These are phyloP conservation scores for Fagopyrum tataricum DNA, from an alignment of 148 eudicot genomes.

Conservation along the genomic window DNA sequence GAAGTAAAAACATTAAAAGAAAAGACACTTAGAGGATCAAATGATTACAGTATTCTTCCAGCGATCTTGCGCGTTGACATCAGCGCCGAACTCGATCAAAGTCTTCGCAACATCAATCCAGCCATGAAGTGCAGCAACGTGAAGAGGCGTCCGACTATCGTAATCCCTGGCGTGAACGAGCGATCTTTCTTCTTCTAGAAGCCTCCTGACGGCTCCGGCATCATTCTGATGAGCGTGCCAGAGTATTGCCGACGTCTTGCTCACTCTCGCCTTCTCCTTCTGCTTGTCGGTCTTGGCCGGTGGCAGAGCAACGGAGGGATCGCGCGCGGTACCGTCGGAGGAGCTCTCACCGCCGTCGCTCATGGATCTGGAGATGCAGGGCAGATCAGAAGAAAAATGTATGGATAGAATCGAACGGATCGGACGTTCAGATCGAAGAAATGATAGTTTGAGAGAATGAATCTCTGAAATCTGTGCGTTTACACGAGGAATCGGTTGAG, in stretches of 20 bases:
- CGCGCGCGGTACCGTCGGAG: constrained; percentile 26
- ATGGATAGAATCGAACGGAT: background rate
- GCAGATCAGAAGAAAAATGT: background rate
- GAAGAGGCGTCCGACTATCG: constrained; percentile 84
- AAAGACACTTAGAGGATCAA: background rate
- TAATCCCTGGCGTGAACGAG: constrained; percentile 83
- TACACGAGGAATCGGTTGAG: constrained; percentile 1
- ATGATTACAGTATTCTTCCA: constrained; percentile 78
- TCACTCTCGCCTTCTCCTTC: constrained; percentile 66
- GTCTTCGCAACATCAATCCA: constrained; percentile 81
- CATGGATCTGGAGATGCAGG: constrained; percentile 25
- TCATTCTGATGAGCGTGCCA: constrained; percentile 99
- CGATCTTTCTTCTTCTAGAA: constrained; percentile 67
- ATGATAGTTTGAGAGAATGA: background rate
- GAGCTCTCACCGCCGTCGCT: constrained; percentile 53
- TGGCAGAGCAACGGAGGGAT: constrained; percentile 14
- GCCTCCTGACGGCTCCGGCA: constrained; percentile 56
- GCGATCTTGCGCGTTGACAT: constrained; percentile 92
- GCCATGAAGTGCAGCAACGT: constrained; percentile 87
- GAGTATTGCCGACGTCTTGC: constrained; percentile 73
- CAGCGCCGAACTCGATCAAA: constrained; percentile 68
- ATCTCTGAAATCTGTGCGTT: background rate
- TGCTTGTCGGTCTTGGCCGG: constrained; percentile 37
- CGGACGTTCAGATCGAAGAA: background rate
- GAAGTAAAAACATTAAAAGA: background rate